Base-by-base conservation (phyloP, 352 stramenopile species). In the Pythium insidiosum region DNA sequence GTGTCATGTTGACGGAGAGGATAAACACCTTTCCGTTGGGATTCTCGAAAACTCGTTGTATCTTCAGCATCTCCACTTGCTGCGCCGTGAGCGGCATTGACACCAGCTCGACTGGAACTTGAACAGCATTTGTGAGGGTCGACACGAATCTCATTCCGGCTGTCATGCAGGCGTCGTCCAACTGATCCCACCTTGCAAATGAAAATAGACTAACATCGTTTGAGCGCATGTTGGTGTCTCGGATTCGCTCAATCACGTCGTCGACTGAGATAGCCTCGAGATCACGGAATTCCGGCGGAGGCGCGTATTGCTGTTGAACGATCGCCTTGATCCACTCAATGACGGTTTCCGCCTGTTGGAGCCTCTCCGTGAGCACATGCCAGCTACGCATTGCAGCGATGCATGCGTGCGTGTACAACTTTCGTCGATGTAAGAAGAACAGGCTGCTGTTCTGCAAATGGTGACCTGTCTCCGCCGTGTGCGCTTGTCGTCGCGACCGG, bases 101-200 rank as follows among this genome's bases (percentile, higher is more conserved):
- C 1, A 28, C n/a, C n/a, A n/a, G n/a, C n/a, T 46, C 28, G 19
- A 35, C 12, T 28, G 18, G 4, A 18, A 28, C 3, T 4, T 4
- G 7, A 46, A 24, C 6, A 36, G 16, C n/a, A 46, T 28, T 26
- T 35, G 5, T 6, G 25, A 5, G 25, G 22, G 15, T 3, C 22
- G 22, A 15, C 5, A 46, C 37, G 20, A 21, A n/a, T 28, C 28
- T 31, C 25, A 46, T 46, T 2, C 11, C 25, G 1, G 39, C 26
- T 6, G 6, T 37, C 39, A 46, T 37, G n/a, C 39, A 46, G 1
- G 25, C 16, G 16, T 46, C 39, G 20, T 46, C 39, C 1, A 46
- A 28, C 12, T 46, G 16, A 3, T 18, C 19, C 3, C 16, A 15
- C 10, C 11, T 16, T 1, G 4, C n/a, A 28, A 37, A 46, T 6